These are phyloP conservation scores for Globisporangium rhizosaccharum DNA, from an alignment of 352 stramenopile genomes.

Conservation along the genomic window DNA sequence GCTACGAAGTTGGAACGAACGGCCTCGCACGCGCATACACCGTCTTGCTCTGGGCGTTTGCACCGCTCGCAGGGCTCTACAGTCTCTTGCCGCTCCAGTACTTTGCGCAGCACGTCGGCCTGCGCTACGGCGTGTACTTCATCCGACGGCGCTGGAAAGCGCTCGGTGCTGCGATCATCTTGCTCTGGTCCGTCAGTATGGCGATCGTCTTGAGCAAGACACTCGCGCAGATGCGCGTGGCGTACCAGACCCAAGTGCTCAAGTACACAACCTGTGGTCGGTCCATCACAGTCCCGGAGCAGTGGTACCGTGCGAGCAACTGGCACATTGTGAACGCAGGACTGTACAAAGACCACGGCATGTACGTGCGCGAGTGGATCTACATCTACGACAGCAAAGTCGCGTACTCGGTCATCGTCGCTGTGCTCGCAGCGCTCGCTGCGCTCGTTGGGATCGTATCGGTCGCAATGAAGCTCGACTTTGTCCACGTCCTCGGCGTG, in stretches of 20 bases:
- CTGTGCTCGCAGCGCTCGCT: constrained; percentile 47
- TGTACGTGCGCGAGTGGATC: constrained; percentile 58
- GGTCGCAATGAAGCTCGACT: constrained; percentile 75
- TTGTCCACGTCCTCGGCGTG: constrained; percentile 60
- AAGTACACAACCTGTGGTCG: constrained; percentile 37
- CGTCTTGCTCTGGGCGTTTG: constrained; percentile 52
- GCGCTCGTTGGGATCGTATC: constrained; percentile 60
- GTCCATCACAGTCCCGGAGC: constrained; percentile 28
- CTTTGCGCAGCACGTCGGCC: constrained; percentile 56
- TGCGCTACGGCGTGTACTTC: constrained; percentile 71
- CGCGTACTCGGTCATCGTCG: constrained; percentile 59
- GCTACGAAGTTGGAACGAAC: constrained; percentile 20
- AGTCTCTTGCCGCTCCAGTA: constrained; percentile 61
- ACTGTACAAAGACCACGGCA: constrained; percentile 14
- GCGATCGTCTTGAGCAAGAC: constrained; percentile 61
- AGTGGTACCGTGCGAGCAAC: constrained; percentile 45
- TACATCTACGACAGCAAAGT: constrained; percentile 62
- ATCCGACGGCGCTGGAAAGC: constrained; percentile 72
- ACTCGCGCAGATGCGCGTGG: constrained; percentile 34
- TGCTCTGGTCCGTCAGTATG: constrained; percentile 60
- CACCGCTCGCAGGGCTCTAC: constrained; percentile 55
- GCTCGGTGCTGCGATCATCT: constrained; percentile 54
- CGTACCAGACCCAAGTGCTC: constrained; percentile 34
- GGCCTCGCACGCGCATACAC: constrained; percentile 25
- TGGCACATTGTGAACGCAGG: constrained; percentile 20